Evolutionary conservation across 495 filamentous ascomycete genomes (phyloP), one percentile per base, ranked within the genome.

Genomic region (Penicillium dipodomyicola): DNA sequence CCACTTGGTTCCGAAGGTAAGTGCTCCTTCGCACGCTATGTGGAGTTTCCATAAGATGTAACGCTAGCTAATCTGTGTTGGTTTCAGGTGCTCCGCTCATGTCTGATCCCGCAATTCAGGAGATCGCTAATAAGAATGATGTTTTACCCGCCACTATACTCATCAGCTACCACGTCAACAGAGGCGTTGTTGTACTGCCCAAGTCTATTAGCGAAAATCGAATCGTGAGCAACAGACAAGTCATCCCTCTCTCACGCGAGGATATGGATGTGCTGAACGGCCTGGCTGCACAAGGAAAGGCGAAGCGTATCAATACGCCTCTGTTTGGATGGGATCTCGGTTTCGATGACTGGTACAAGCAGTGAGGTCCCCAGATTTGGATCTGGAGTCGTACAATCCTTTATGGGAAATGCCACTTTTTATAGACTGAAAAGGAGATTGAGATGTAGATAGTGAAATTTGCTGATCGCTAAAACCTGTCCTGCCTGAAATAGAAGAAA

Each of bases 171-270:
- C 63, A 65, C 54, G 70, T 67, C 32, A 70, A 72, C 56, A 55
- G 69, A 19, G 71, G 71, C 35, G 58, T 59, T 41, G 61, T 65
- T 32, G 69, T 72, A 15, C 49, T 75, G 42, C 69, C 69, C 27
- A 75, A 75, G 64, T 74, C 72, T 12, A 54, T 65, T 41, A 67
- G 52, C 3, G 62, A 59, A 29, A 65, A 37, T 30, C 69, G 68
- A 43, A 67, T 72, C 40, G 60, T 62, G 50, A 61, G 63, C 46
- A 75, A 75, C 49, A 54, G 58, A 23, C 50, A 64, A 27, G 37
- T 72, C 32, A 58, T 70, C 17, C 45, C 63, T 54, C 61, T 75
- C 4, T 64, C 67, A 8, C 40, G 46, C 9, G 66, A 71, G 35
- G 68, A 74, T 46, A 61, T 75, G 58, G 61, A 62, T 48, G 43